A percentile compares a stretch with the other conserved stretches of the same genome.
phyloP scores from a whole-genome alignment of 192 early-diverging fungal genomes.

The Rhizoclosmatium sp. region DNA sequence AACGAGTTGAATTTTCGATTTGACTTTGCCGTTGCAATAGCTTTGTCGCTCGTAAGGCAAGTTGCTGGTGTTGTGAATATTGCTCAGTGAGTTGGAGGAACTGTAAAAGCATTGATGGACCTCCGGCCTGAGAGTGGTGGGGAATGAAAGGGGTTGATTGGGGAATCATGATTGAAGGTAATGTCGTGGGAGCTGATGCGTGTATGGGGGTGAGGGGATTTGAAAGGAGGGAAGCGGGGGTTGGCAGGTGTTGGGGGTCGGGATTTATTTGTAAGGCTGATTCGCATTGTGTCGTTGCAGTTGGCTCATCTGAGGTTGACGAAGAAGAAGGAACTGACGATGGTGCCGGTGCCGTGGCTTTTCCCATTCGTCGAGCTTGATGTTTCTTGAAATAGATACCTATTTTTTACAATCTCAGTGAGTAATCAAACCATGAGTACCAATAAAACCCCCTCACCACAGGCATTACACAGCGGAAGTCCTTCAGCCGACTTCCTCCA shows the following conservation, averaged over 20 bases:
- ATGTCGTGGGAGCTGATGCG: too few relatives aligned
- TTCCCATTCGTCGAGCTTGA: neutral
- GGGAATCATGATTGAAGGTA: neutral
- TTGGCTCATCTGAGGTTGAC: neutral
- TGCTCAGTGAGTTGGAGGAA: neutral
- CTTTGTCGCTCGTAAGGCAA: neutral
- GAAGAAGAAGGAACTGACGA: neutral
- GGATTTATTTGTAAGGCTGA: neutral
- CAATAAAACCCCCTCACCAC: slow-evolving; percentile 54
- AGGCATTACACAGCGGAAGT: slow-evolving; percentile 84
- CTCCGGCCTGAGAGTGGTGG: neutral
- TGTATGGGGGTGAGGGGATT: too few relatives aligned
- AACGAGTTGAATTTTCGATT: neutral
- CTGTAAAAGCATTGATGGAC: neutral
- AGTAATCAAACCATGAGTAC: neutral
- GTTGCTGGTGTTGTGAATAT: neutral
- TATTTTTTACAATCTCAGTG: neutral
- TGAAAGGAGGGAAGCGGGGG: neutral
- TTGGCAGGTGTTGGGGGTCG: neutral
- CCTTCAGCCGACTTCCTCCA: slow-evolving; percentile 76
- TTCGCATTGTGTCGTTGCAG: neutral
- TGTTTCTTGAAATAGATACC: slow-evolving; percentile 26
- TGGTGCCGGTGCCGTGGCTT: neutral
- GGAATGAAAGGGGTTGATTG: neutral
- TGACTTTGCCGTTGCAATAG: neutral